Evolutionary conservation across 2,329 filamentous ascomycete genomes (phyloP), one percentile per base, ranked within the genome.

Genomic region (Lachnum nothofagi): DNA sequence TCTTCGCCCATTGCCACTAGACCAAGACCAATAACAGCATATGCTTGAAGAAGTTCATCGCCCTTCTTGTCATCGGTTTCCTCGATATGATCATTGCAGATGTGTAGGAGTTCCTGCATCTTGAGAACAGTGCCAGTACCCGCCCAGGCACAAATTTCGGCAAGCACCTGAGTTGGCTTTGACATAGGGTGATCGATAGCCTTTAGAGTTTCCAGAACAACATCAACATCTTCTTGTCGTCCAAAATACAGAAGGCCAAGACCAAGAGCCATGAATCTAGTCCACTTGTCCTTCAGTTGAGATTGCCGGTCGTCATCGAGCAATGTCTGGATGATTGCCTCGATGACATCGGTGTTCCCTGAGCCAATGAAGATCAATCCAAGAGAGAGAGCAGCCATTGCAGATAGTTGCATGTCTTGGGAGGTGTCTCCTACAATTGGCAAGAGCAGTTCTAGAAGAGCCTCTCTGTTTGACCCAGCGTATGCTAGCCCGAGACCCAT

Each of bases 1-100:
- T 98, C 94, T 68, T 98, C 93, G 52, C 93, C 93, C 93, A 98
- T 98, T 14, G 91, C 86, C 49, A 98, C 93, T 46, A 98, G 75
- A 10, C 89, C 91, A 50, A 98, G 83, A 60, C 93, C 94, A 49
- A 98, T 79, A 3, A 98, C 91, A 48, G 93, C 93, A 65, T 98
- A 98, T 3, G 91, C 87, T 68, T 98, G 94, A 40, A 96, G 82
- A 47, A 98, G 77, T 71, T 97, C 91, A 59, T 97, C 91, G 22
- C 89, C 89, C 73, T 93, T 93, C 77, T 94, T 95, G 59, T 95
- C 89, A 34, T 95, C 90, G 46, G 87, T 85, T 57, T 95, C 91
- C 61, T 97, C 93, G 56, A 96, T 86, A 63, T 95, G 89, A 70
- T 97, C 91, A 63, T 96, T 97, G 76, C 93, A 98, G 64, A 97